Base-by-base conservation (phyloP, 495 filamentous ascomycete genomes). In the Elaphomyces granulatus region DNA sequence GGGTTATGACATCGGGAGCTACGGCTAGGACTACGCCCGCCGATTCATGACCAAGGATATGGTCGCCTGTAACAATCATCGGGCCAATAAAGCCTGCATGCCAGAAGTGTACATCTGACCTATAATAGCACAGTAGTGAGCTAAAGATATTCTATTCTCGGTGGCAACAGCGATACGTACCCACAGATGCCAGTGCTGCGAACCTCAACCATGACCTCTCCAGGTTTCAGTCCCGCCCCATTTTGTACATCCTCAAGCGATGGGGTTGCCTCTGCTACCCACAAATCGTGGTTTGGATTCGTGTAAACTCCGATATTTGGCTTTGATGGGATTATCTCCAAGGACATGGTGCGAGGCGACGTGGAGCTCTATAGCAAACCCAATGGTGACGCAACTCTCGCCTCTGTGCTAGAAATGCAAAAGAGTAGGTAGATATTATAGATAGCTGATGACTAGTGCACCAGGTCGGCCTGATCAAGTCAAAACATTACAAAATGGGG, bases 91-190 rank as follows among this genome's bases (percentile, higher is more conserved):
- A 82, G 45, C 86, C 86, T 23, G 78, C 80, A 55, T 87, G 85
- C 87, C 86, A 93, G 71, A 95, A 95, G 63, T 94, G 87, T 20
- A 95, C 77, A 60, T 94, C 87, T 39, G 85, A 92, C 34, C 84
- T 92, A 51, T n/a, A 40, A 40, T 31, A 21, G 10, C n/a, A 19
- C 32, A 41, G 15, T 15, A 37, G 10, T 33, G 4, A 30, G 14
- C 23, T 2, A 23, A 26, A 23, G 20, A 39, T 10, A 39, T 15
- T n/a, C 17, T 14, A 35, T 2, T 10, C 10, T n/a, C n/a, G n/a
- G n/a, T n/a, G n/a, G n/a, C n/a, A n/a, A n/a, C 37, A 44, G 8
- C 30, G 46, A 10, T 34, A 48, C 71, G 56, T 66, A 85, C 80
- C 86, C 87, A 66, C 87, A 95, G 56, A 95, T 94, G 36, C 87